A percentile compares a stretch with the other conserved stretches of the same genome.
Evolutionary conservation across 2,329 filamentous ascomycete species (phyloP).

Genomic region (Nemania sp.): DNA sequence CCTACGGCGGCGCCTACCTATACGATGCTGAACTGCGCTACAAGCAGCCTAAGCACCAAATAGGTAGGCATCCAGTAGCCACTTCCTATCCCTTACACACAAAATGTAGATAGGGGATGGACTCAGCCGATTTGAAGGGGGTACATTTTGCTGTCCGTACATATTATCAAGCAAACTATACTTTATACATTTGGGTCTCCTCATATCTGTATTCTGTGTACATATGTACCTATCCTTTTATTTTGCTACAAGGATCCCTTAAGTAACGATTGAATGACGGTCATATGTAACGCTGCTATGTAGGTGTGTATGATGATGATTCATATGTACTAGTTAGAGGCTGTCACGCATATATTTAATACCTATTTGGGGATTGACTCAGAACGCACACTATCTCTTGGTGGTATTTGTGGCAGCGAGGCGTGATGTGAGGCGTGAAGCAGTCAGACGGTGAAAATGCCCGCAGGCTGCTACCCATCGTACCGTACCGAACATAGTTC

Average conservation of each 20-base stretch:
- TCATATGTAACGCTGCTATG: slow-evolving; percentile 29
- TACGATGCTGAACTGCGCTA: not conserved
- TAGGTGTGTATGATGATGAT: not conserved
- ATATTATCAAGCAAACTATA: not conserved
- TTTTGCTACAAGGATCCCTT: slow-evolving; percentile 13
- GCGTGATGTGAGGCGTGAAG: slow-evolving; percentile 21
- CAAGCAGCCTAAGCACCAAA: not conserved
- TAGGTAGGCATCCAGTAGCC: slow-evolving; percentile 2
- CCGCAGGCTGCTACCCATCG: slow-evolving; percentile 14
- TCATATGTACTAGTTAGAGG: not conserved
- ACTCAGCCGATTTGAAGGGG: too few relatives aligned
- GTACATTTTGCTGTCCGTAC: too few relatives aligned
- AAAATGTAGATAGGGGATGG: not conserved
- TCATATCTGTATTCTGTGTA: not conserved
- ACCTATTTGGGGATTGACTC: not conserved
- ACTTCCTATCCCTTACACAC: not conserved
- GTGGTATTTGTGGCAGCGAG: slow-evolving; percentile 17
- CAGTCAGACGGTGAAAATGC: slow-evolving; percentile 31
- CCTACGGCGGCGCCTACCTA: not conserved
- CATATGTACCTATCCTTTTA: not conserved
- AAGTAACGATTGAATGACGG: slow-evolving; percentile 18
- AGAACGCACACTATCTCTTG: not conserved
- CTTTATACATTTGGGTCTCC: slow-evolving; percentile 9
- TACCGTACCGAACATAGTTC: slow-evolving; percentile 29
- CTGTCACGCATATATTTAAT: not conserved